A percentile compares a stretch with the other conserved stretches of the same genome.
Conservation (phyloP, 306 rosid species). For the Pyrus pyrifolia region DNA sequence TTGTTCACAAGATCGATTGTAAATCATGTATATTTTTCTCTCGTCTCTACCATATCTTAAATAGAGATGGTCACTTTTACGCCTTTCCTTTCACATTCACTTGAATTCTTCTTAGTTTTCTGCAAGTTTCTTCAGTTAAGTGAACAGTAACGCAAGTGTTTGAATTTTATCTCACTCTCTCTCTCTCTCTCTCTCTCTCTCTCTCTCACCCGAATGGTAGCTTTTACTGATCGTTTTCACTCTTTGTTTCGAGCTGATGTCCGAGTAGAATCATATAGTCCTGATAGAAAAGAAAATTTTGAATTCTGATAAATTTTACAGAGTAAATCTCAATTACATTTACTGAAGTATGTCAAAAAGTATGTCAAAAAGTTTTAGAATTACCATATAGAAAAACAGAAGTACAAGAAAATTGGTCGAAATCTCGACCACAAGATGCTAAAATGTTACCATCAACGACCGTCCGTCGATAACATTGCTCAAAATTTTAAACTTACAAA, state of each 20-base stretch:
- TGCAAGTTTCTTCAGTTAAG: constrained; percentile 9
- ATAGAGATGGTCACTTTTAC: constrained; percentile 33
- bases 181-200: background rate
- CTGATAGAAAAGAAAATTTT: too few relatives aligned
- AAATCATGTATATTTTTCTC: constrained; percentile 71
- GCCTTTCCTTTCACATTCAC: constrained; percentile 24
- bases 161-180: constrained; percentile 4
- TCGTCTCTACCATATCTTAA: constrained; percentile 43
- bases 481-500: background rate
- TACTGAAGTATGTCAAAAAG: background rate
- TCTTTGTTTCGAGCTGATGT: too few relatives aligned
- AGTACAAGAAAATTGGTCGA: too few relatives aligned
- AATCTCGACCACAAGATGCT: too few relatives aligned
- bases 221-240: too few relatives aligned
- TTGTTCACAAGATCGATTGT: constrained; percentile 53
- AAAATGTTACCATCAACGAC: too few relatives aligned
- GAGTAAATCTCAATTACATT: background rate
- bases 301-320: too few relatives aligned
- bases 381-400: background rate
- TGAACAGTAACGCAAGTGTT: constrained; percentile 8
- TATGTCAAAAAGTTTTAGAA: background rate
- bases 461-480: too few relatives aligned
- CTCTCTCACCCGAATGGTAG: background rate
- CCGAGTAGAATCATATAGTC: too few relatives aligned
- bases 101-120: constrained; percentile 13